Base-by-base conservation (phyloP, 192 early-diverging fungal genomes). In the Gigaspora rosea region DNA sequence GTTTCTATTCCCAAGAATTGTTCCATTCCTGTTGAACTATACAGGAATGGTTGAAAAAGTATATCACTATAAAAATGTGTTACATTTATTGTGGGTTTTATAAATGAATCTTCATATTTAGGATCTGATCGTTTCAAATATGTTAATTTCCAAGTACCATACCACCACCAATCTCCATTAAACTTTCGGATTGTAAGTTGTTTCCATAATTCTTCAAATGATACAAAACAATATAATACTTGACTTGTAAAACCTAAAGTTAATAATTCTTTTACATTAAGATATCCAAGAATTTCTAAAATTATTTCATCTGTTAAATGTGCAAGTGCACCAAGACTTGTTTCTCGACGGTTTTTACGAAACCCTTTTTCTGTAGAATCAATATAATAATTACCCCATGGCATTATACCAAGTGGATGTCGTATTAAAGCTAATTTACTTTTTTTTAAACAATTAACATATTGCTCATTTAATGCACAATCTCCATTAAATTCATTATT, bases 131-230 rank as follows among this genome's bases (percentile, higher is more conserved):
- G 73, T 49, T 80, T 80, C 27, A 81, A 67, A 54, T 78, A 92
- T 3, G 88, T 91, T 3, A 85, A 80, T n/a, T 82, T 78, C 91
- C 91, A 92, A 5, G 79, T 87, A 16, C 76, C 75, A 33, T 79
- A 52, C 82, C 88, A 90, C 52, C 48, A 27, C 78, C 86, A 90
- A 22, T 79, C 78, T 16, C 91, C 90, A 16, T 80, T 83, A 77
- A 87, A 89, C 18, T 80, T 74, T 36, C 83, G 76, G 33, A 89
- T 84, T 16, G 79, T 82, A 32, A 85, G 61, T 9, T 61, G 71
- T 62, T 88, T 83, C 92, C 92, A 93, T 59, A 92, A 75, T 4
- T 90, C 90, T 64, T 93, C 92, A 71, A 82, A 73, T 69, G 83
- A 78, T 13, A 81, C 69, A 16, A 90, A 82, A 4, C 78, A 82